Base-by-base conservation (phyloP, 2,329 filamentous ascomycete species). In the Botrytis deweyae region DNA sequence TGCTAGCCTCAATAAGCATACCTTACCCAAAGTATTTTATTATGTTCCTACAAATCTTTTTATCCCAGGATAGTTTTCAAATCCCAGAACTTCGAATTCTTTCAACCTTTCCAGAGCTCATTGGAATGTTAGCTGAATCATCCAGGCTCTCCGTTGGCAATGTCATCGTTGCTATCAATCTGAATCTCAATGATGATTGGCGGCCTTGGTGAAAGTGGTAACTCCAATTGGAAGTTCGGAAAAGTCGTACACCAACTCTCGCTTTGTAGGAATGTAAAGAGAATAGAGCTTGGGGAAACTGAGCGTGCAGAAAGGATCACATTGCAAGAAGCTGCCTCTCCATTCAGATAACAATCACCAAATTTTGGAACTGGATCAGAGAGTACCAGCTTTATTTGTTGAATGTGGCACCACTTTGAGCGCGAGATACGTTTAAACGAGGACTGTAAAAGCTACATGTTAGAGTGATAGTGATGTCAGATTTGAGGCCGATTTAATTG, bases 401-500 rank as follows among this genome's bases (percentile, higher is more conserved):
- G 20, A 36, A 42, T 72, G 52, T 10, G 61, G 68, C 3, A 72
- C 71, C 22, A 69, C 71, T 46, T 71, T 64, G n/a, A 73, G 49
- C n/a, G 44, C 76, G 12, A 80, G 76, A 52, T 72, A 73, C 73
- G 67, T 66, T 5, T 79, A 74, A 59, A 76, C 73, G 58, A 81
- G 80, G 67, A 77, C 80, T 9, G 72, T 75, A 71, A 81, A 80
- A 80, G 76, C 78, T 4, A 22, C 79, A 22, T 80, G 79, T 64
- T 78, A 76, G 69, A 78, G 77, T 55, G 78, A 81, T 18, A 78
- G 81, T 75, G 33, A 80, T 22, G 61, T 64, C 12, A 77, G 36
- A 16, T 81, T 82, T 59, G 78, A 77, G 59, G 76, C 73, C 6
- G 76, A 78, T 38, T 68, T 46, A 8, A 9, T 82, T 29, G 75